Conservation (phyloP, 345 rosid species). For the Gossypium turneri region DNA sequence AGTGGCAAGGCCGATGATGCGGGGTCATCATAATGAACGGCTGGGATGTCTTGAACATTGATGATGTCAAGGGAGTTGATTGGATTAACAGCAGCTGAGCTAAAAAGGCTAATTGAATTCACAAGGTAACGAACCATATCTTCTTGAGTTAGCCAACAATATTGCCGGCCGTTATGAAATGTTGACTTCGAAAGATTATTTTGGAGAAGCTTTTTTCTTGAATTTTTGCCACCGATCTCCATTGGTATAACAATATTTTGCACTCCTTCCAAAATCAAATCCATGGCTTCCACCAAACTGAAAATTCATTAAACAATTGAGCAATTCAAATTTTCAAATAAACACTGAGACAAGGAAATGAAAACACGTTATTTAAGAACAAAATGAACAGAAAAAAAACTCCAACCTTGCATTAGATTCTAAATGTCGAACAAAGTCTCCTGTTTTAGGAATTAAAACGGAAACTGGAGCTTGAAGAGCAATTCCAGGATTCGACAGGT, state of each 20-base stretch:
- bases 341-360: too few relatives aligned
- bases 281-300: conserved; percentile 59
- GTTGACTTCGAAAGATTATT: conserved; percentile 24
- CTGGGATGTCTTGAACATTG: conserved; percentile 24
- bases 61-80: conserved; percentile 49
- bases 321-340: too few relatives aligned
- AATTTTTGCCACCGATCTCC: background rate
- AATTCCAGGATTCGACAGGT: conserved; percentile 29
- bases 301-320: background rate
- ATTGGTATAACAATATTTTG: conserved; percentile 55
- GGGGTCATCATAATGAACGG: conserved; percentile 43
- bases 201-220: conserved; percentile 32
- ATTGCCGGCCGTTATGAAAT: conserved; percentile 41
- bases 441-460: conserved; percentile 28
- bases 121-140: conserved; percentile 56
- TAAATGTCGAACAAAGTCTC: conserved; percentile 41
- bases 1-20: conserved; percentile 35
- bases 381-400: too few relatives aligned
- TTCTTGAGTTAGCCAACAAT: conserved; percentile 66
- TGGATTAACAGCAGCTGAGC: conserved; percentile 34
- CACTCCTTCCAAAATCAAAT: conserved; percentile 48
- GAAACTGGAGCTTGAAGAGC: conserved; percentile 46
- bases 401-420: conserved; percentile 53
- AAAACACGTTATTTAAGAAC: background rate
- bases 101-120: conserved; percentile 44